Base-by-base conservation (phyloP, 306 rosid species). In the Prosopis cineraria region DNA sequence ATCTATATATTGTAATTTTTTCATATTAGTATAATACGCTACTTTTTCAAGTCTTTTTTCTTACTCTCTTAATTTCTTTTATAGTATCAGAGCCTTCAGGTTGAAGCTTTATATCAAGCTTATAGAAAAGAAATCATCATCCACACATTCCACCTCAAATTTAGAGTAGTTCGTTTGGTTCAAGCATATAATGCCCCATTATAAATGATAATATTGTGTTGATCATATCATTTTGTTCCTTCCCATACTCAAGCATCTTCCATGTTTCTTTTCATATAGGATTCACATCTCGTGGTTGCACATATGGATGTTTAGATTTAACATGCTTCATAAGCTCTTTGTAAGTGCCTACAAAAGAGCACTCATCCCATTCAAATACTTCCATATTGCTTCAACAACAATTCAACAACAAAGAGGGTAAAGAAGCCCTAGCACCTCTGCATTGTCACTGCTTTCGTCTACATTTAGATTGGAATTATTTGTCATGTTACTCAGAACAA, bases 391-490 rank as follows among this genome's bases (percentile, higher is more conserved):
- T 47, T 93, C 97, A 82, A 96, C 97, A 81, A 96, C 96, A 10
- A 98, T 91, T 97, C 99, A 96, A 27, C 98, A 91, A 80, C 99
- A 96, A 63, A 96, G 97, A 27, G 99, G 99, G 80, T 98, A 96
- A 58, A 93, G 88, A 75, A 96, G 98, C 90, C 91, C 93, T 1
- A 93, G 88, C 70, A 74, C 85, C 68, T 88, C 87, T 22, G 75
- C 19, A 75, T 78, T 86, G 66, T 81, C 91, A 74, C 37, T 80
- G 7, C 81, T 73, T 59, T 87, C 88, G 79, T 82, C 90, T 40
- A 83, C 75, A 62, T 85, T 78, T 25, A 86, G 82, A 85, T 56
- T 84, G 62, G 85, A 79, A 56, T 73, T 68, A 66, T 85, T 80
- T 80, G 81, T 75, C 39, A 83, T 93, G 93, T 75, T 95, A 98